Percentiles rank a stretch among this genome's conserved stretches.
Conservation (phyloP, 2,329 filamentous ascomycete species). For the Fusarium acutatum region DNA sequence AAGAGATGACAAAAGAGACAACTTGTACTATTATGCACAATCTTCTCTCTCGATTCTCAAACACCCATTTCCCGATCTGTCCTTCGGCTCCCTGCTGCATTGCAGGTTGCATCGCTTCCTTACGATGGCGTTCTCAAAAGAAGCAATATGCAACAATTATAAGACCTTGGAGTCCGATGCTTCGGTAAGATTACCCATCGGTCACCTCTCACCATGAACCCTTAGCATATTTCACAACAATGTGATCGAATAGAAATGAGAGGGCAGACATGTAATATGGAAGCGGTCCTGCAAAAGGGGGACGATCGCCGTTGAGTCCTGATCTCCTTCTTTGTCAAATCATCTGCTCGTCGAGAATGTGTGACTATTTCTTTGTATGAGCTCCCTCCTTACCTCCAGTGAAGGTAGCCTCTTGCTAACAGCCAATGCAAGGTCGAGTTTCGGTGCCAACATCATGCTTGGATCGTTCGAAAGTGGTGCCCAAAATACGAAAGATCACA, state of each 20-base stretch:
- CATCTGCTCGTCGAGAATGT: slow-evolving; percentile 22
- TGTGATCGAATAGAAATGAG: slow-evolving; percentile 1
- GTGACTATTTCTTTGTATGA: slow-evolving; percentile 39
- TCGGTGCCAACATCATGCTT: slow-evolving; percentile 36
- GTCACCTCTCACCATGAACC: slow-evolving; percentile 16
- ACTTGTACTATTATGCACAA: neutral
- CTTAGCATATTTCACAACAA: neutral
- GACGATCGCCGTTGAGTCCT: neutral
- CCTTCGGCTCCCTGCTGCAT: slow-evolving; percentile 11
- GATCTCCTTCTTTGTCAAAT: neutral
- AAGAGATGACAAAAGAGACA: slow-evolving; percentile 31
- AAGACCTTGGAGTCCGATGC: slow-evolving; percentile 8
- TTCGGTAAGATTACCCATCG: slow-evolving; percentile 18
- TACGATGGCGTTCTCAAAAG: slow-evolving; percentile 22
- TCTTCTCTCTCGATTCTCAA: slow-evolving; percentile 6
- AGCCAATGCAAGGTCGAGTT: slow-evolving; percentile 33
- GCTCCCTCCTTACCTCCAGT: neutral
- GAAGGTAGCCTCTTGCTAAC: neutral
- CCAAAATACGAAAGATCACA: slow-evolving; percentile 33
- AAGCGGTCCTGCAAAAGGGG: slow-evolving; percentile 1
- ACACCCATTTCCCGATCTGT: slow-evolving; percentile 16
- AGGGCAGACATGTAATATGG: neutral
- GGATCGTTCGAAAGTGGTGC: slow-evolving; percentile 40
- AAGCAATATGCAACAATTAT: slow-evolving; percentile 29
- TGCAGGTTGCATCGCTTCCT: slow-evolving; percentile 30